phyloP scores from a whole-genome alignment of 2,329 filamentous ascomycete species.

The Trichoderma sp. region DNA sequence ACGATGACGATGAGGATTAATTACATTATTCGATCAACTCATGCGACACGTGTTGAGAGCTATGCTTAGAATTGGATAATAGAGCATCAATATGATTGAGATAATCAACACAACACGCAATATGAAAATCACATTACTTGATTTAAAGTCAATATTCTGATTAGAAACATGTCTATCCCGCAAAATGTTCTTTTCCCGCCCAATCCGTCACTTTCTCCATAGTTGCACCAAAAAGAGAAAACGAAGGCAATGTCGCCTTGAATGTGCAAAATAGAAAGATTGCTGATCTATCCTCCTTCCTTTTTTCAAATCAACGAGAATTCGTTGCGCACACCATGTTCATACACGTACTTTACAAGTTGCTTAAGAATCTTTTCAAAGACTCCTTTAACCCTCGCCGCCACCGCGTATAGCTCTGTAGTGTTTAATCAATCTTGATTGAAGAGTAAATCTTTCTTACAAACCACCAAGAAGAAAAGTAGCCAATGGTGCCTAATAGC shows the following conservation, averaged over 20 bases:
- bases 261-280: constrained; percentile 12
- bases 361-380: neutral
- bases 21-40: neutral
- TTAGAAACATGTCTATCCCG: constrained; percentile 24
- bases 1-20: constrained; percentile 48
- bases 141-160: neutral
- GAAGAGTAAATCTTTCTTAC: constrained; percentile 91
- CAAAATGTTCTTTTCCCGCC: constrained; percentile 13
- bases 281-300: neutral
- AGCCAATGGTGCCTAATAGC: constrained; percentile 81
- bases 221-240: constrained; percentile 4
- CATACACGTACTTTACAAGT: constrained; percentile 39
- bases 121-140: neutral
- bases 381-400: neutral
- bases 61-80: neutral
- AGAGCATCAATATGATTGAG: neutral
- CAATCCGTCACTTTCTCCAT: neutral
- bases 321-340: constrained; percentile 33
- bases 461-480: constrained; percentile 93
- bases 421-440: constrained; percentile 88
- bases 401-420: neutral
- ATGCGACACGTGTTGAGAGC: neutral
- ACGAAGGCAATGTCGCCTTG: neutral
- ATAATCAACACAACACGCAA: too few relatives aligned
- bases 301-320: neutral